Evolutionary conservation across 2,329 filamentous ascomycete species (phyloP), one percentile per base, ranked within the genome.

Genomic region (Nemania abortiva): DNA sequence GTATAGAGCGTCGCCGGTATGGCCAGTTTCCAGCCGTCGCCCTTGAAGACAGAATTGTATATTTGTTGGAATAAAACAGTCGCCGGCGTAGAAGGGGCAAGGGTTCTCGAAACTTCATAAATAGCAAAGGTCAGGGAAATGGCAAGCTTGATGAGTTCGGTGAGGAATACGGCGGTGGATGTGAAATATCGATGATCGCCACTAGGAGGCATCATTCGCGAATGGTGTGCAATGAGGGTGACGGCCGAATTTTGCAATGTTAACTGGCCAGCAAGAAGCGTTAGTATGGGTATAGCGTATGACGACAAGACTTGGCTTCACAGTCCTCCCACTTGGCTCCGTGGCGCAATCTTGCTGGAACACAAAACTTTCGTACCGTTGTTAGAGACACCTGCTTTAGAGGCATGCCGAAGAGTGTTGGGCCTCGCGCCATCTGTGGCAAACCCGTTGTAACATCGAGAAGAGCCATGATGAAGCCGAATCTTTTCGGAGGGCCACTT

Each of bases 21-120:
- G 9, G 93, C 94, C 72, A 99, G 83, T 81, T 97, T 97, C 95
- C 95, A 98, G 74, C 94, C 94, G 78, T 98, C 96, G 10, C 92
- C 91, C 0, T 92, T 91, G 78, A 98, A 97, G 18, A 98, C 92
- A 34, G 90, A 89, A 74, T 89, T 90, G 77, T 91, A 92, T 27
- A 98, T 89, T 76, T 94, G 91, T 75, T 90, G 88, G 77, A 97
- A 93, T 20, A 98, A 86, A 1, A 93, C 89, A 0, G 93, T 93
- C 22, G 91, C 91, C 1, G 94, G 92, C 24, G 93, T 93, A 37
- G 92, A 92, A 7, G 94, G 89, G 6, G 94, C 91, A 9, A 94
- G 85, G 9, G 89, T 92, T 74, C 89, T 87, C 20, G 94, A 95
- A 62, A 94, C 91, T 74, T 98, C 95, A 84, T 97, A 94, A 58